A percentile compares a stretch with the other conserved stretches of the same genome.
These are phyloP conservation scores for Cavenderia fasciculata DNA, from an alignment of 78 protist genomes.

Conservation along the genomic window DNA sequence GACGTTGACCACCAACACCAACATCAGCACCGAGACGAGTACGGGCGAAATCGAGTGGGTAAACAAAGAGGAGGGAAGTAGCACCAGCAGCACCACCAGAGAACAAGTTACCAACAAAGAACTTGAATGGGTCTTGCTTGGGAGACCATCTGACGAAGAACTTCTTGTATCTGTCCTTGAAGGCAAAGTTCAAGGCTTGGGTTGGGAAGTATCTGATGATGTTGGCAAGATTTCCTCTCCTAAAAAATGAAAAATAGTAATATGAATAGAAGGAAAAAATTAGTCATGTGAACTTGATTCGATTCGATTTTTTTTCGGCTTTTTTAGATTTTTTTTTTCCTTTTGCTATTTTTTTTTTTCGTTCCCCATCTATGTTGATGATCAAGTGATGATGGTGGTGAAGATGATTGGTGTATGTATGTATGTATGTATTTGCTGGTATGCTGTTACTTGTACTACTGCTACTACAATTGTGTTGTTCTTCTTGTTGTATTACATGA, in stretches of 20 bases:
- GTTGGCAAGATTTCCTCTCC: slow-evolving; percentile 98
- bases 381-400: too few species aligned
- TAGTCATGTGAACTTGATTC: neutral
- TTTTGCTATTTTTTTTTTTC: neutral
- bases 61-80: slow-evolving; percentile 93
- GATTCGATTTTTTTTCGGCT: neutral
- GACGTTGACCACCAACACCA: slow-evolving; percentile 86
- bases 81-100: slow-evolving; percentile 99
- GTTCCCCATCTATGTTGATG: too few species aligned
- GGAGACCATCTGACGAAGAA: slow-evolving; percentile 80
- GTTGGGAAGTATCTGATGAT: slow-evolving; percentile 99
- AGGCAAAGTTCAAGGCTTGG: slow-evolving; percentile 98
- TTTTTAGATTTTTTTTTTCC: neutral
- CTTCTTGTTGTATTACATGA: too few species aligned
- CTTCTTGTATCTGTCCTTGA: slow-evolving; percentile 96
- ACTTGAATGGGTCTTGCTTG: slow-evolving; percentile 63
- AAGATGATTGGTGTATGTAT: too few species aligned
- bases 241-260: slow-evolving; percentile 17
- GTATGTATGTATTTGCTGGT: too few species aligned
- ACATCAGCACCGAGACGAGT: slow-evolving; percentile 97
- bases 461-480: too few species aligned
- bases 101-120: slow-evolving; percentile 91
- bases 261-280: neutral
- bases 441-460: too few species aligned
- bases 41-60: slow-evolving; percentile 98